Evolutionary conservation across 2,329 filamentous ascomycete genomes (phyloP).

Genomic region (Plectosphaerella plurivora): DNA sequence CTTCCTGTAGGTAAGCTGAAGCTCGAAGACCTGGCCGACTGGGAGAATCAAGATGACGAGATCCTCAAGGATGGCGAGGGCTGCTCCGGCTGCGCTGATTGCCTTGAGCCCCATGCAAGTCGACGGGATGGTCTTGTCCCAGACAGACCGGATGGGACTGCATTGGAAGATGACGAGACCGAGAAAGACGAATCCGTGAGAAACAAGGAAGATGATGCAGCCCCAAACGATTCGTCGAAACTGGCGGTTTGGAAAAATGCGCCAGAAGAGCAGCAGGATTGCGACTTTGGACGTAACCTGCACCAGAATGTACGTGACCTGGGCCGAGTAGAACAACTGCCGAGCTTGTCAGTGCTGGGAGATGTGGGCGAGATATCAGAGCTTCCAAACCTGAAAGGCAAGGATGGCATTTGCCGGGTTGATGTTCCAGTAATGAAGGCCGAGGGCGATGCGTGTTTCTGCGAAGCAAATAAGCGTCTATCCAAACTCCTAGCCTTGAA

Average conservation of each 20-base stretch:
- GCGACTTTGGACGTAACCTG: constrained; percentile 17
- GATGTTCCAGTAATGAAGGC: constrained; percentile 17
- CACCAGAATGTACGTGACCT: constrained; percentile 17
- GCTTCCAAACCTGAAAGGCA: constrained; percentile 4
- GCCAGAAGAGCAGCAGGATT: constrained; percentile 16
- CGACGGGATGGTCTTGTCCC: constrained; percentile 8
- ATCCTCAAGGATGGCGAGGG: constrained; percentile 12
- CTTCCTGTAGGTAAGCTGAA: constrained; percentile 8
- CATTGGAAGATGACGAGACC: constrained; percentile 16
- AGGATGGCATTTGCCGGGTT: constrained; percentile 6
- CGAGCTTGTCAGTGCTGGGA: not conserved
- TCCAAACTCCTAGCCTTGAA: not conserved
- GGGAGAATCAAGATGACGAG: constrained; percentile 10
- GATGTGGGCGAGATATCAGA: not conserved
- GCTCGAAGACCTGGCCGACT: constrained; percentile 8
- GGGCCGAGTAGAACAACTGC: constrained; percentile 11
- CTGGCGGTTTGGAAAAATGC: constrained; percentile 11
- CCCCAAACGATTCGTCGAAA: constrained; percentile 12
- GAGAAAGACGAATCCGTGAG: constrained; percentile 13
- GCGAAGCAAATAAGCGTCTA: not conserved
- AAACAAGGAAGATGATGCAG: constrained; percentile 7
- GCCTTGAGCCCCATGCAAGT: constrained; percentile 9
- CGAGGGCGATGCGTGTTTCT: constrained; percentile 11
- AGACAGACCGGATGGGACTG: constrained; percentile 8
- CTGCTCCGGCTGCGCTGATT: constrained; percentile 6